A percentile compares a stretch with the other conserved stretches of the same genome.
phyloP scores from a whole-genome alignment of 139 green algal genomes.

The Chlorella sp. region DNA sequence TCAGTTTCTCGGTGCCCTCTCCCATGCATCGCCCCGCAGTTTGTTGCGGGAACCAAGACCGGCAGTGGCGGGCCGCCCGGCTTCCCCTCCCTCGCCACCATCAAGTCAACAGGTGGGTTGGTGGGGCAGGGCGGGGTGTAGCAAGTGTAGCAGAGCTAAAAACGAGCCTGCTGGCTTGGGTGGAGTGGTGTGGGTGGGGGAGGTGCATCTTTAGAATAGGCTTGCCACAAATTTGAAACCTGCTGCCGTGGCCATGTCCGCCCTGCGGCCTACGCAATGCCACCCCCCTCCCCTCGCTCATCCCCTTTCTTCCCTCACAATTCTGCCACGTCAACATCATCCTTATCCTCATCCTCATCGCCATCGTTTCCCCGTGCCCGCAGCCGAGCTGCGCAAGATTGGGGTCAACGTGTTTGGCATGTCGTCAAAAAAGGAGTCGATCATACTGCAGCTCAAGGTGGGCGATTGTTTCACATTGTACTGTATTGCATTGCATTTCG shows the following conservation, averaged over 20 bases:
- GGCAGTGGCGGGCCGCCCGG: slow-evolving; percentile 64
- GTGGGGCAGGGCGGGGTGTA: not conserved
- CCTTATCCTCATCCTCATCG: not conserved
- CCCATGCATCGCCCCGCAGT: slow-evolving; percentile 1
- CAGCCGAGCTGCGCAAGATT: slow-evolving; percentile 56
- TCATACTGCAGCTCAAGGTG: slow-evolving; percentile 76
- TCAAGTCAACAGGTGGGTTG: slow-evolving; percentile 46
- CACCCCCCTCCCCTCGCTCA: not conserved
- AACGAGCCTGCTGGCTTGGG: not conserved
- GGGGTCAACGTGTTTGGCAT: slow-evolving; percentile 88
- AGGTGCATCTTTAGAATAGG: too few relatives aligned
- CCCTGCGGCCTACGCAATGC: not conserved
- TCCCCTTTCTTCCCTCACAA: not conserved
- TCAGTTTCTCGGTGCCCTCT: not conserved
- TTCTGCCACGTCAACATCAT: not conserved
- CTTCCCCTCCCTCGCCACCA: slow-evolving; percentile 79
- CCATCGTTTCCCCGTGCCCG: not conserved
- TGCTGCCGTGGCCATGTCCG: not conserved
- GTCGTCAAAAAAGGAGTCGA: slow-evolving; percentile 79
- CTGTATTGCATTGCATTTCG: too few relatives aligned
- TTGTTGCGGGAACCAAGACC: slow-evolving; percentile 68
- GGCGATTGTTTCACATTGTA: too few relatives aligned
- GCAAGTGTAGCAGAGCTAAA: not conserved
- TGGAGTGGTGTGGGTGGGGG: too few relatives aligned
- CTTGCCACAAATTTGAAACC: not conserved